Evolutionary conservation across 805 yeast species (phyloP).

Genomic region (Wickerhamomyces bovis): DNA sequence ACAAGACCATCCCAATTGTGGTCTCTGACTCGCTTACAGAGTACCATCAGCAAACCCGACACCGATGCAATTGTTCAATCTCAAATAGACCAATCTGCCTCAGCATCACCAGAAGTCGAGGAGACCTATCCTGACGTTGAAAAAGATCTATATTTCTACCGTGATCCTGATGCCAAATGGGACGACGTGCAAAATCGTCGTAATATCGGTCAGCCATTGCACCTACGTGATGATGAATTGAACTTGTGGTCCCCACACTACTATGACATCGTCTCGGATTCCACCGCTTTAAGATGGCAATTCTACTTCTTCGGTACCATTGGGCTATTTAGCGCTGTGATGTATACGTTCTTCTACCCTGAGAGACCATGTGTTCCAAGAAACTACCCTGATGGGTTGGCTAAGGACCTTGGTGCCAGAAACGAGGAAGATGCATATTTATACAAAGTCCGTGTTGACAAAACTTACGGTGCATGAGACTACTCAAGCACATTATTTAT

Average conservation of each 20-base stretch:
- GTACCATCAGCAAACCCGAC: neutral
- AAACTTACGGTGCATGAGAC: slow-evolving; percentile 15
- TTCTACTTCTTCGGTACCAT: slow-evolving; percentile 49
- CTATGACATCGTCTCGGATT: slow-evolving; percentile 52
- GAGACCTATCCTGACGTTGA: slow-evolving; percentile 50
- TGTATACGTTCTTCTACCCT: slow-evolving; percentile 49
- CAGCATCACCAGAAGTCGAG: neutral
- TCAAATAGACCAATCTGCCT: neutral
- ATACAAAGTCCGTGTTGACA: slow-evolving; percentile 38
- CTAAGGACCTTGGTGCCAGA: slow-evolving; percentile 64
- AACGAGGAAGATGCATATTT: slow-evolving; percentile 35
- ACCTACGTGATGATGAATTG: slow-evolving; percentile 63
- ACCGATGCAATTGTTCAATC: neutral
- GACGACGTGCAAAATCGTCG: slow-evolving; percentile 81
- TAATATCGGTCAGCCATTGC: slow-evolving; percentile 67
- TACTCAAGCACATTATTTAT: neutral
- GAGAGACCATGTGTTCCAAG: slow-evolving; percentile 74
- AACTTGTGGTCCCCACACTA: slow-evolving; percentile 88
- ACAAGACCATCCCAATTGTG: neutral
- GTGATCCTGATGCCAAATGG: slow-evolving; percentile 66
- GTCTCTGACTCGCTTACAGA: neutral
- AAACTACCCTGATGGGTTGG: slow-evolving; percentile 73
- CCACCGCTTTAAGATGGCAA: slow-evolving; percentile 54
- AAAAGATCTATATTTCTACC: slow-evolving; percentile 52
- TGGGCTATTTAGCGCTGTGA: slow-evolving; percentile 34